Evolutionary conservation across 176 grass and related monocot species (phyloP), one percentile per base, ranked within the genome.

Genomic region (Oropetium thomaeum): DNA sequence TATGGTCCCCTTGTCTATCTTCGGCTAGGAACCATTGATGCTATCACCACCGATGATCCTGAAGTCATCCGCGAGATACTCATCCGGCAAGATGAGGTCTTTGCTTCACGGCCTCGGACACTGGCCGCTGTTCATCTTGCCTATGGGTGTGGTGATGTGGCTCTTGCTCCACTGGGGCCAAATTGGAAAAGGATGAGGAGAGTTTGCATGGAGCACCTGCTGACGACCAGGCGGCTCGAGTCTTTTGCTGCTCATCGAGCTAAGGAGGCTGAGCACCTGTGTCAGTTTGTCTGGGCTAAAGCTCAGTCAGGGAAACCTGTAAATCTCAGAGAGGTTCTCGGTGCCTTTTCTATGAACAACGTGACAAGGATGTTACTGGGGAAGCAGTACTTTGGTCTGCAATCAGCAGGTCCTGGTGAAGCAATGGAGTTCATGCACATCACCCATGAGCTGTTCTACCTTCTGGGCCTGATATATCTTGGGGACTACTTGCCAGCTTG

Each of bases 361-460:
- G 91, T 98, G 77, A 98, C 95, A 1, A 89, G 95, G 68, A 98
- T 98, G 91, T 62, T 98, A 19, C 76, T 98, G 14, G 91, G 95
- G n/a, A 94, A 92, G 75, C 90, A 90, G 55, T 97, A 87, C 79
- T 97, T 89, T 63, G 95, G 95, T 5, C 64, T 89, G 23, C 88
- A 86, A 39, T 84, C 83, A 0, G 88, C 90, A 29, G 88, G 95
- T 29, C 86, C 90, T 5, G 77, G 76, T 11, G 95, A 93, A 86
- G 90, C 91, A 0, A 87, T 87, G 74, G 91, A 98, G 81, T 94
- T 94, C 89, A 89, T 98, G 88, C 88, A 76, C 66, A 91, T 98
- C 59, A 98, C 84, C 45, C 91, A 98, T 78, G 81, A 98, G 74
- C 22, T 98, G 58, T 94, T 98, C 85, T 85, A 73, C 71, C 58